phyloP scores from a whole-genome alignment of 148 eudicot genomes.

The Fagopyrum homotropicum region DNA sequence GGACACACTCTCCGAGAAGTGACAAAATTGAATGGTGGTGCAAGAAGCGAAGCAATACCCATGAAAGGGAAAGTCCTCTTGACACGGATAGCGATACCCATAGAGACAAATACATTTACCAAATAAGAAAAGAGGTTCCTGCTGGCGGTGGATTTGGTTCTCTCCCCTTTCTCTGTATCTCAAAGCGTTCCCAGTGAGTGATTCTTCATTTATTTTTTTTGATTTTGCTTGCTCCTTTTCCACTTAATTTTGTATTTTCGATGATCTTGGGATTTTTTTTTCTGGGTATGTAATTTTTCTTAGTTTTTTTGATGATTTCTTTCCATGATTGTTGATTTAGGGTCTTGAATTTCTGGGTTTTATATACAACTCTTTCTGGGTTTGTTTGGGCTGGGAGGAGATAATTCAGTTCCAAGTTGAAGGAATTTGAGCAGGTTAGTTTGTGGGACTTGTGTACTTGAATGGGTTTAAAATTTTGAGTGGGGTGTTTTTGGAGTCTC shows the following conservation, averaged over 20 bases:
- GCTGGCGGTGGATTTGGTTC: slow-evolving; percentile 14
- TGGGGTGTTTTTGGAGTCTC: neutral
- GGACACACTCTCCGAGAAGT: slow-evolving; percentile 14
- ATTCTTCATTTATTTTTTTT: neutral
- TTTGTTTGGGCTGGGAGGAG: neutral
- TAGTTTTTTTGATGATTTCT: neutral
- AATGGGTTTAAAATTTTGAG: neutral
- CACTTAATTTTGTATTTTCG: neutral
- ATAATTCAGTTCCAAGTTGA: neutral
- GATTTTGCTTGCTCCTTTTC: neutral
- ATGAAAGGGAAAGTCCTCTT: slow-evolving; percentile 15
- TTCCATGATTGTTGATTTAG: neutral
- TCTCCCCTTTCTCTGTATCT: neutral
- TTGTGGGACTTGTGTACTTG: slow-evolving; percentile 2
- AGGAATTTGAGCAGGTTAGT: neutral
- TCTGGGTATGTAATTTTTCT: neutral
- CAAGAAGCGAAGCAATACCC: slow-evolving; percentile 11
- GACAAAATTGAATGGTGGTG: slow-evolving; percentile 29
- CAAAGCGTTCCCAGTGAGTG: neutral
- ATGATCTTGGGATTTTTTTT: neutral
- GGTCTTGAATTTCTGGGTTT: neutral
- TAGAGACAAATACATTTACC: slow-evolving; percentile 1
- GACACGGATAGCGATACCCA: slow-evolving; percentile 13
- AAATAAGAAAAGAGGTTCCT: slow-evolving; percentile 9
- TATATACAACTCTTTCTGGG: neutral